Base-by-base conservation (phyloP, 2,329 filamentous ascomycete genomes). In the Aspergillus neoniger region DNA sequence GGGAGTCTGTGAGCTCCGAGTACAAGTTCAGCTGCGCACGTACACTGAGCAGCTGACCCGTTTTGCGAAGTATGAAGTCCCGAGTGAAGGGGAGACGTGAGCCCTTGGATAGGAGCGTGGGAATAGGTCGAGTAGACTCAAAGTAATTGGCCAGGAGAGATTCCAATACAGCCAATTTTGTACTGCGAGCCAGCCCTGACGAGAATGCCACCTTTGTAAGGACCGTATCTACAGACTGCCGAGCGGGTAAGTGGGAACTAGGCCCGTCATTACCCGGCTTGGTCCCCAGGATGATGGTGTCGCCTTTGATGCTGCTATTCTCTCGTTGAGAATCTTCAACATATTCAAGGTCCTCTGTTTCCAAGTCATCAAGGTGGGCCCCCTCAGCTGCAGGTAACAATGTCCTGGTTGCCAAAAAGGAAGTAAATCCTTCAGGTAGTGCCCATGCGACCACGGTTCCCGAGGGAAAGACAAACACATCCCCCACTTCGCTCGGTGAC, bases 181-280 rank as follows among this genome's bases (percentile, higher is more conserved):
- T 97, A 70, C 90, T 95, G 57, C 95, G 86, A 5, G 95, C 94
- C 9, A 99, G 85, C 2, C 94, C 94, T 0, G 92, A 97, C 0
- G 94, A 97, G 76, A 98, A 98, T 47, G 95, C 95, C 63, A 98
- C 94, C 74, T 98, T 97, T 68, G 93, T 92, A 14, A 97, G 83
- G 1, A 94, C 91, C 0, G 83, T 85, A 67, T 88, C 84, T 32
- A 85, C 77, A 58, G 68, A 76, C 65, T 76, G 73, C 52, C 70
- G 72, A 44, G 63, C 60, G n/a, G 64, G 49, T 15, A 60, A 58
- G 17, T 70, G 66, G n/a, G 63, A 61, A 30, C 72, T 70, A 6
- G 64, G 49, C 14, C 58, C 54, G 32, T 66, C 63, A 23, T 60
- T 61, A 25, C 62, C 68, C 39, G 79, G 76, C 63, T 89, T 89